These are phyloP conservation scores for Tuber aestivum DNA, from an alignment of 495 filamentous ascomycete species.

Conservation along the genomic window DNA sequence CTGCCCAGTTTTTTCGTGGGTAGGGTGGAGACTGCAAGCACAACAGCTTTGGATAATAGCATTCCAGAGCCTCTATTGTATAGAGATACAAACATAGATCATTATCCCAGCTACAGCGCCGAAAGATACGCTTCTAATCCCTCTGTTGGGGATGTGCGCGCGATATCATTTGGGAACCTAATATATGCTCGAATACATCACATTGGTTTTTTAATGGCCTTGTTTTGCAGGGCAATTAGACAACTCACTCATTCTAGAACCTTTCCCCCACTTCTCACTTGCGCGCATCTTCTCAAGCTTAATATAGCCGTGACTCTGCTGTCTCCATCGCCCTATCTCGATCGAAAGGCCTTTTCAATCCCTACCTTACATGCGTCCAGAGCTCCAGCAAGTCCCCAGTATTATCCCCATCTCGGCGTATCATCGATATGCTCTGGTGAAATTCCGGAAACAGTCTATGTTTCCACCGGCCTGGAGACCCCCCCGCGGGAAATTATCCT, in stretches of 20 bases:
- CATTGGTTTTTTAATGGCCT: not conserved
- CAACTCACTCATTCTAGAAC: not conserved
- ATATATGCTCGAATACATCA: not conserved
- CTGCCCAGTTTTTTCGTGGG: too few relatives aligned
- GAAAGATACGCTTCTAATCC: not conserved
- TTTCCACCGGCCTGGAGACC: not conserved
- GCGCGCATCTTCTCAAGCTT: not conserved
- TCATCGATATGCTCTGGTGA: not conserved
- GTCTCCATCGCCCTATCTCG: not conserved
- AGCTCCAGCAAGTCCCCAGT: not conserved
- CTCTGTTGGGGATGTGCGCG: not conserved
- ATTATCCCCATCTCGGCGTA: not conserved
- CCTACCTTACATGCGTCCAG: not conserved
- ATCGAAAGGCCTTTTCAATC: not conserved
- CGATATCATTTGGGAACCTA: not conserved
- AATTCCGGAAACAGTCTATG: not conserved
- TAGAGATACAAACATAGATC: not conserved
- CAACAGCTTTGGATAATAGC: not conserved
- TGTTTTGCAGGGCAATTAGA: too few relatives aligned
- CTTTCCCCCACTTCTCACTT: not conserved
- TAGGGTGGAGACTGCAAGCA: too few relatives aligned
- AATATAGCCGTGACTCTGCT: not conserved
- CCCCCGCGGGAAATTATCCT: not conserved
- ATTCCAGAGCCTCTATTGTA: not conserved
- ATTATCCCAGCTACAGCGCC: not conserved